Conservation (phyloP, 169 alveolate species). For the Miamiensis avidus region DNA sequence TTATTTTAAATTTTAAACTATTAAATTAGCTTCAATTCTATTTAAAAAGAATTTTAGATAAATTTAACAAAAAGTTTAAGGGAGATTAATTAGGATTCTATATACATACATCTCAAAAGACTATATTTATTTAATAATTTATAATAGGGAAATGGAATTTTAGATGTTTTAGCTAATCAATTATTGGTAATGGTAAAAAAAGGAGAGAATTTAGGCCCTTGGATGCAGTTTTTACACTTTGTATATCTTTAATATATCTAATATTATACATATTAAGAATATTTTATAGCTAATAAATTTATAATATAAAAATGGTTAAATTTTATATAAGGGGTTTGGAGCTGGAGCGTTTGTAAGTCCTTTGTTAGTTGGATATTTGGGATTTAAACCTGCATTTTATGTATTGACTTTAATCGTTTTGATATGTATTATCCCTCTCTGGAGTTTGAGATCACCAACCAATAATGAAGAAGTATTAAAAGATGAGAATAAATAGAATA, state of each 20-base stretch:
- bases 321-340: neutral
- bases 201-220: neutral
- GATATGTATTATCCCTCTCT: neutral
- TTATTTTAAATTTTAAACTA: too few species aligned
- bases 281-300: too few species aligned
- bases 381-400: neutral
- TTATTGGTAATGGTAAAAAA: neutral
- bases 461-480: neutral
- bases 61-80: neutral
- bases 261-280: too few species aligned
- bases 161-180: neutral
- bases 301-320: too few species aligned
- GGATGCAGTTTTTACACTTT: neutral
- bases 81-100: neutral
- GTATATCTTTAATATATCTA: too few species aligned
- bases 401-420: neutral
- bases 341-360: neutral
- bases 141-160: neutral
- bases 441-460: neutral
- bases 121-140: too few species aligned
- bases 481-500: neutral
- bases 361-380: neutral
- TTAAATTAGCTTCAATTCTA: neutral
- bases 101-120: neutral
- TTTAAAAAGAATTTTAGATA: too few species aligned